phyloP scores from a whole-genome alignment of 805 yeast species.

The Maudiozyma saulgeensis region DNA sequence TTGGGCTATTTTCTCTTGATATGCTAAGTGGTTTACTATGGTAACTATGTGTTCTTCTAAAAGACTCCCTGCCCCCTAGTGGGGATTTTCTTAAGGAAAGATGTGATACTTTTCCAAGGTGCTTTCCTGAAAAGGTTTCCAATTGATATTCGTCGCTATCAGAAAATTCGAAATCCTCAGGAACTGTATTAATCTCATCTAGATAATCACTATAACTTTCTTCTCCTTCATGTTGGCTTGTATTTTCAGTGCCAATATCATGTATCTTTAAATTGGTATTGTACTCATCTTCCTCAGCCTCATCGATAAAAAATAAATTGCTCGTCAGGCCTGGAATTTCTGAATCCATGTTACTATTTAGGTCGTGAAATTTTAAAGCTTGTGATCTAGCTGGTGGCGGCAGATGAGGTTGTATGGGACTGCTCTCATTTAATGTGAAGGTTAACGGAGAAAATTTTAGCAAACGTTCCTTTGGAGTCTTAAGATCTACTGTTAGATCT shows the following conservation, averaged over 20 bases:
- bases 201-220: slow-evolving; percentile 37
- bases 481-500: not conserved
- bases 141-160: slow-evolving; percentile 5
- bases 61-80: slow-evolving; percentile 9
- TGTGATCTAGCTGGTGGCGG: slow-evolving; percentile 23
- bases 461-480: not conserved
- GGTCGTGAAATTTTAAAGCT: slow-evolving; percentile 32
- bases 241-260: not conserved
- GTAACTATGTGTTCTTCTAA: slow-evolving; percentile 27
- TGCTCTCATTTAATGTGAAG: not conserved
- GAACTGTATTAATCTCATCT: slow-evolving; percentile 43
- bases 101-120: not conserved
- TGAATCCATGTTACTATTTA: slow-evolving; percentile 30
- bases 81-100: not conserved
- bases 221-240: slow-evolving; percentile 33
- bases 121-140: not conserved
- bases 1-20: slow-evolving; percentile 23
- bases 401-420: not conserved
- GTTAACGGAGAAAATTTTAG: not conserved
- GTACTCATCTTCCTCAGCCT: slow-evolving; percentile 27
- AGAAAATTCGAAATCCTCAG: slow-evolving; percentile 34
- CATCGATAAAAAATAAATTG: slow-evolving; percentile 27
- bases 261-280: slow-evolving; percentile 19
- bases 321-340: slow-evolving; percentile 30
- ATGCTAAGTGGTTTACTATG: slow-evolving; percentile 22